phyloP scores from a whole-genome alignment of 2,329 filamentous ascomycete species.

The Neurospora sp. region DNA sequence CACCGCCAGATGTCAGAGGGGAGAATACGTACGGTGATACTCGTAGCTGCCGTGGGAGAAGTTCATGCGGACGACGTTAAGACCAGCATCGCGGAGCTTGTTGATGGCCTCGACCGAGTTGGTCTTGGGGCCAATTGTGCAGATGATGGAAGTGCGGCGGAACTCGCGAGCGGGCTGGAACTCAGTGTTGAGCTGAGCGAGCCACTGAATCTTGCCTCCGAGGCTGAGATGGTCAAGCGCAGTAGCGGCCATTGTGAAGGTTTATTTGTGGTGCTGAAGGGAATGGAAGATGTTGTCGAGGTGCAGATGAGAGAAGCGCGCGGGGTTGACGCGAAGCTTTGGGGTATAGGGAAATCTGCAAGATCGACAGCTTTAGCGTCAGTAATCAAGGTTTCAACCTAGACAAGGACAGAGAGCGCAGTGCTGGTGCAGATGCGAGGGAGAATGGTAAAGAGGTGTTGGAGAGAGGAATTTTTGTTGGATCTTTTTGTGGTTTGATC shows the following conservation, averaged over 20 bases:
- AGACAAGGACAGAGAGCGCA: background rate
- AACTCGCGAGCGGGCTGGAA: constrained; percentile 81
- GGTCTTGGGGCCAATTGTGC: constrained; percentile 98
- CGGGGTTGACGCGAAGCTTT: background rate
- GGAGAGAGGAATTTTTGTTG: background rate
- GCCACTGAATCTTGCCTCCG: constrained; percentile 59
- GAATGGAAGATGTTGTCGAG: background rate
- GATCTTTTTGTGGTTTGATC: background rate
- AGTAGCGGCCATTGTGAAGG: constrained; percentile 44
- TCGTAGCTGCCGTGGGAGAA: constrained; percentile 92
- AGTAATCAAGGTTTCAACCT: background rate
- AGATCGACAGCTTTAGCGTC: background rate
- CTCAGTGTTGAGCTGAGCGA: constrained; percentile 72
- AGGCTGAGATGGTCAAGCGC: constrained; percentile 80
- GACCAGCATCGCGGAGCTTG: constrained; percentile 75
- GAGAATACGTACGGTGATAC: constrained; percentile 32
- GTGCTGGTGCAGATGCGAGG: background rate
- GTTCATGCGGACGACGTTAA: constrained; percentile 99
- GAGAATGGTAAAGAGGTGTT: background rate
- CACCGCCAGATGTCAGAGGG: background rate
- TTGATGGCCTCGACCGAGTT: constrained; percentile 98
- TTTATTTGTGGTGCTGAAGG: constrained; percentile 1
- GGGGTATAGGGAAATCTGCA: background rate
- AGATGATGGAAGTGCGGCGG: constrained; percentile 95
- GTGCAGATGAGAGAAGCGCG: background rate